A percentile compares a stretch with the other conserved stretches of the same genome.
phyloP scores from a whole-genome alignment of 2,329 filamentous ascomycete genomes.

The Aspergillus sergii region DNA sequence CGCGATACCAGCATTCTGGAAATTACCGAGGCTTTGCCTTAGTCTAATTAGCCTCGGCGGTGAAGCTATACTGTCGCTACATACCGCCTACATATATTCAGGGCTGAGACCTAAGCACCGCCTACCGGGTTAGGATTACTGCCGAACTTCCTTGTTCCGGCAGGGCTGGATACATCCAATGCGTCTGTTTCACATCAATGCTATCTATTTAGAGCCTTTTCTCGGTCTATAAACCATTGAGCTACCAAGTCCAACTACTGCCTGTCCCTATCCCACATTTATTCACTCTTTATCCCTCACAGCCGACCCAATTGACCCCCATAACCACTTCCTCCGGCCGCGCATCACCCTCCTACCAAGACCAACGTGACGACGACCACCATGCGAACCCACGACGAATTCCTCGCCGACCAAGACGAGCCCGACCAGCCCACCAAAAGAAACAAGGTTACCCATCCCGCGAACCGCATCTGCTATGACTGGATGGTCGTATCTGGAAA shows the following conservation, averaged over 20 bases:
- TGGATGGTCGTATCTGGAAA: conserved; percentile 33
- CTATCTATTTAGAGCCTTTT: not conserved
- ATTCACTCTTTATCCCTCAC: not conserved
- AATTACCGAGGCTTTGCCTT: not conserved
- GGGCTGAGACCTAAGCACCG: not conserved
- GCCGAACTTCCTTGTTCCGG: not conserved
- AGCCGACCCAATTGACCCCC: not conserved
- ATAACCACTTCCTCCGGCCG: not conserved
- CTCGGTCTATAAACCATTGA: not conserved
- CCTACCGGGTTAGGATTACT: not conserved
- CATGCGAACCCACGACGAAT: conserved; percentile 15
- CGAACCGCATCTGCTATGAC: conserved; percentile 42
- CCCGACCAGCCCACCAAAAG: conserved; percentile 14
- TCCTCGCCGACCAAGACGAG: conserved; percentile 6
- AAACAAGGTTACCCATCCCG: conserved; percentile 24
- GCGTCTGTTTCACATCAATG: not conserved
- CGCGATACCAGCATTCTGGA: no score
- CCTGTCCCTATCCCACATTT: no score
- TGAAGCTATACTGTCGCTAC: not conserved
- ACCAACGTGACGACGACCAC: not conserved
- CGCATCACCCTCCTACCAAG: not conserved
- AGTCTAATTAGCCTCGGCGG: not conserved
- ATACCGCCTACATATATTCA: not conserved
- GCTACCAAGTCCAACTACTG: not conserved
- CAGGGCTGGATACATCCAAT: not conserved